These are phyloP conservation scores for Melampsora larici-populina DNA, from an alignment of 1,284 basidiomycete genomes.

Conservation along the genomic window DNA sequence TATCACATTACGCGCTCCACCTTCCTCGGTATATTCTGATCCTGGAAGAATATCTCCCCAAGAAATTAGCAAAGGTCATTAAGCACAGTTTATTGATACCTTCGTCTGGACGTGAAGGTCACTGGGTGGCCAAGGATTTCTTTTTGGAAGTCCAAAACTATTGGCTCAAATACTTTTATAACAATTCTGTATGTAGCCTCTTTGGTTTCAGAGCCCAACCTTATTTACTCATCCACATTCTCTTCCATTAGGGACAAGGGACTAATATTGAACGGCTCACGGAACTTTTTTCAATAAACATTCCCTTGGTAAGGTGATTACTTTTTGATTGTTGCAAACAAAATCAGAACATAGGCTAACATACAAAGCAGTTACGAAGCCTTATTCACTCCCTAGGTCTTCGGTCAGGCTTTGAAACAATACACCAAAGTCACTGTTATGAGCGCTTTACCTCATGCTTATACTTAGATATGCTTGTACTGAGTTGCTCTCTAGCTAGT, in stretches of 20 bases:
- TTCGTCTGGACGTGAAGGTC: neutral
- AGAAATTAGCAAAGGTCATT: neutral
- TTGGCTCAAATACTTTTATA: constrained; percentile 12
- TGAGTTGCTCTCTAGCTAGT: too few species aligned
- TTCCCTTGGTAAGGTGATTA: constrained; percentile 10
- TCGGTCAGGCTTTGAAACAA: too few species aligned
- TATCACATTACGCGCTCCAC: neutral
- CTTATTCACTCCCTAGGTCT: too few species aligned
- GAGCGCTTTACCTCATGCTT: too few species aligned
- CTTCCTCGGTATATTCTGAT: neutral
- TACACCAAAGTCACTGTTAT: too few species aligned
- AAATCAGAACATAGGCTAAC: too few species aligned
- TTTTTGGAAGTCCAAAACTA: too few species aligned
- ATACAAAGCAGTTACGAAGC: too few species aligned
- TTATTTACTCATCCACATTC: neutral
- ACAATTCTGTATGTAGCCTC: neutral
- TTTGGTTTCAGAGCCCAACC: neutral
- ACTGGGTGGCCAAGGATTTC: constrained; percentile 2
- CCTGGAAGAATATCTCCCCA: neutral
- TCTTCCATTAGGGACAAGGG: neutral
- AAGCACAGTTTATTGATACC: constrained; percentile 2
- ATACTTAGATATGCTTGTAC: too few species aligned
- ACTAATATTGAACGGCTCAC: neutral
- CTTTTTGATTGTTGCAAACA: too few species aligned
- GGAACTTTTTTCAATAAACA: neutral